A percentile compares a stretch with the other conserved stretches of the same genome.
These are phyloP conservation scores for Claviceps pazoutovae DNA, from an alignment of 2,329 filamentous ascomycete genomes.

Conservation along the genomic window DNA sequence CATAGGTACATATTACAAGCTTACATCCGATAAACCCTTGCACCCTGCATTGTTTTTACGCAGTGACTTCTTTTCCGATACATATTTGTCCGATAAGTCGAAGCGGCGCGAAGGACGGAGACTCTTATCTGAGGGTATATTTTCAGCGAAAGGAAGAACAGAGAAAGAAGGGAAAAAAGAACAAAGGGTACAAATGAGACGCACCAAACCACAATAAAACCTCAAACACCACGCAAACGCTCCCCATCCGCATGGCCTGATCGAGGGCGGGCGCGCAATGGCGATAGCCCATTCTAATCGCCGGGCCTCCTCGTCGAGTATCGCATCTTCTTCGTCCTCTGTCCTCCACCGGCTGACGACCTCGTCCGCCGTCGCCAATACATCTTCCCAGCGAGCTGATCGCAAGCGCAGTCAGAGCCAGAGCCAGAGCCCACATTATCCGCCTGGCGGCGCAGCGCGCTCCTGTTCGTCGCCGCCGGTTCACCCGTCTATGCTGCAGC, in stretches of 20 bases:
- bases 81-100: too few species aligned
- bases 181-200: background rate
- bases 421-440: background rate
- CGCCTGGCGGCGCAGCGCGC: background rate
- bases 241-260: conserved; percentile 9
- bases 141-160: background rate
- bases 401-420: conserved; percentile 2
- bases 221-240: background rate
- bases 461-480: conserved; percentile 6
- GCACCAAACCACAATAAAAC: too few species aligned
- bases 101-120: too few species aligned
- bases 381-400: background rate
- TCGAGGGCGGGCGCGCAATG: conserved; percentile 7
- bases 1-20: too few species aligned
- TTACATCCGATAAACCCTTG: too few species aligned
- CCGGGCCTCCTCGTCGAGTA: conserved; percentile 9
- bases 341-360: conserved; percentile 2
- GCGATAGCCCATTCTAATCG: conserved; percentile 11
- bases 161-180: background rate
- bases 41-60: too few species aligned
- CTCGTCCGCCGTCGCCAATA: conserved; percentile 1
- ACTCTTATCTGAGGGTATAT: too few species aligned
- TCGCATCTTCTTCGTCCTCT: conserved; percentile 6
- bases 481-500: conserved; percentile 45
- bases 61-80: too few species aligned